phyloP scores from a whole-genome alignment of 2,329 filamentous ascomycete genomes.

The Xylaria sp. region DNA sequence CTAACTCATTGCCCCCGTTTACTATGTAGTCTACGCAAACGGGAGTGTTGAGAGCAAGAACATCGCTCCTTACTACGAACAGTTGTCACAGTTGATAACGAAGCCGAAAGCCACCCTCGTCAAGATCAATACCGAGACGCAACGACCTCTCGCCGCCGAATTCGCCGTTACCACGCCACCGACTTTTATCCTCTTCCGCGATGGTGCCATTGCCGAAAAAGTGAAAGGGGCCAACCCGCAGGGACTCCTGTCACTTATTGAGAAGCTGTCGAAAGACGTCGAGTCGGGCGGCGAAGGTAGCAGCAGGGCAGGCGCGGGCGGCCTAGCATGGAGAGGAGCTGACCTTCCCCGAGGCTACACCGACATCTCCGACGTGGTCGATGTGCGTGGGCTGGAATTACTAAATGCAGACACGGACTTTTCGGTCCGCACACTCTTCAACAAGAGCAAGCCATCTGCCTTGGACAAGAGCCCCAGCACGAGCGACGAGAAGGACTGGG shows the following conservation, averaged over 20 bases:
- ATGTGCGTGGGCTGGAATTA: constrained; percentile 82
- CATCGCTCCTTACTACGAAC: constrained; percentile 85
- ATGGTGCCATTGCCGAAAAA: constrained; percentile 73
- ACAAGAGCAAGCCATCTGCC: constrained; percentile 67
- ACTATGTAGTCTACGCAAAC: constrained; percentile 80
- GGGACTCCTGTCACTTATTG: constrained; percentile 76
- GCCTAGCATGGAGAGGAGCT: constrained; percentile 76
- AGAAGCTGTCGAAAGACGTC: constrained; percentile 75
- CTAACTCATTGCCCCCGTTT: constrained; percentile 37
- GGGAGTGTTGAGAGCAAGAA: constrained; percentile 87
- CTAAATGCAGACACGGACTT: constrained; percentile 85
- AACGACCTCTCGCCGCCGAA: constrained; percentile 71
- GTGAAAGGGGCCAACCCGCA: constrained; percentile 79
- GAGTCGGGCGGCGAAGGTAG: constrained; percentile 60
- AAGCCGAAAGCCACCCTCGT: constrained; percentile 79
- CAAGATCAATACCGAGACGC: constrained; percentile 85
- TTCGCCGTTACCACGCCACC: constrained; percentile 83
- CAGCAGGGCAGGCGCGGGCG: constrained; percentile 57
- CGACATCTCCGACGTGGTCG: constrained; percentile 85
- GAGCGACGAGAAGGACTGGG: constrained; percentile 86
- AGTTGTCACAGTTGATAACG: constrained; percentile 77
- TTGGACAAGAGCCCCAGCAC: constrained; percentile 93
- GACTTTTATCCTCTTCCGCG: constrained; percentile 90
- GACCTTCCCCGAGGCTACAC: constrained; percentile 81
- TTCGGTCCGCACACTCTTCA: constrained; percentile 78